phyloP scores from a whole-genome alignment of 331 rosid genomes.

The Arachis monticola region DNA sequence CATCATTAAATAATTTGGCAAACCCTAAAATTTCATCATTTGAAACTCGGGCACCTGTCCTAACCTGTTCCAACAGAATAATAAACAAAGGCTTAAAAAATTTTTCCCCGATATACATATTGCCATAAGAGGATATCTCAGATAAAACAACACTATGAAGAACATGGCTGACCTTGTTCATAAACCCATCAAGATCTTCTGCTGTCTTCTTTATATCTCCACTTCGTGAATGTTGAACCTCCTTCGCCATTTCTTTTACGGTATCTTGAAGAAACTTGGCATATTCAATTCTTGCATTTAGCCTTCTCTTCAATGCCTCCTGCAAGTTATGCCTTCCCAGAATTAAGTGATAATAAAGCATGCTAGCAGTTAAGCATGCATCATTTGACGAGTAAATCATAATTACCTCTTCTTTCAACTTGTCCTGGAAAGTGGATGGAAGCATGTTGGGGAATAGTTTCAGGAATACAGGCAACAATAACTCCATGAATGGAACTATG shows the following conservation, averaged over 20 bases:
- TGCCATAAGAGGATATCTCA: conserved; percentile 1
- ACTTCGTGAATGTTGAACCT: conserved; percentile 72
- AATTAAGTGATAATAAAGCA: conserved; percentile 38
- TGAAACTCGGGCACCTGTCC: conserved; percentile 73
- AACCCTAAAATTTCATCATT: conserved; percentile 87
- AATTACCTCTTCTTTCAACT: conserved; percentile 83
- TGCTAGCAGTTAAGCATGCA: conserved; percentile 13
- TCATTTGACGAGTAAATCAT: conserved; percentile 22
- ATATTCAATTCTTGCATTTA: conserved; percentile 85
- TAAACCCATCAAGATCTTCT: conserved; percentile 82
- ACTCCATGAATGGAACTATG: conserved; percentile 88
- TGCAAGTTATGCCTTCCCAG: conserved; percentile 46
- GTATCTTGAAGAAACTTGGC: conserved; percentile 93
- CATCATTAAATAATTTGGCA: conserved; percentile 87
- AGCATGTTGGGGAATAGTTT: conserved; percentile 85
- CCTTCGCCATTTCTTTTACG: conserved; percentile 92
- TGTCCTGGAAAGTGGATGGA: conserved; percentile 94
- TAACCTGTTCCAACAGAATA: conserved; percentile 56
- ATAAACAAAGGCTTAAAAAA: conserved; percentile 1
- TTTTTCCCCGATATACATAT: background rate
- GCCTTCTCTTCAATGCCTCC: conserved; percentile 84
- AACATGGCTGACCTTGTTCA: conserved; percentile 58
- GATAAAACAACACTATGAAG: conserved; percentile 11
- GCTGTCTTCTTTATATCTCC: conserved; percentile 87
- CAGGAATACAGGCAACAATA: conserved; percentile 76